Conservation (phyloP, 2,329 filamentous ascomycete genomes). For the Dothiorella sarmentorum region DNA sequence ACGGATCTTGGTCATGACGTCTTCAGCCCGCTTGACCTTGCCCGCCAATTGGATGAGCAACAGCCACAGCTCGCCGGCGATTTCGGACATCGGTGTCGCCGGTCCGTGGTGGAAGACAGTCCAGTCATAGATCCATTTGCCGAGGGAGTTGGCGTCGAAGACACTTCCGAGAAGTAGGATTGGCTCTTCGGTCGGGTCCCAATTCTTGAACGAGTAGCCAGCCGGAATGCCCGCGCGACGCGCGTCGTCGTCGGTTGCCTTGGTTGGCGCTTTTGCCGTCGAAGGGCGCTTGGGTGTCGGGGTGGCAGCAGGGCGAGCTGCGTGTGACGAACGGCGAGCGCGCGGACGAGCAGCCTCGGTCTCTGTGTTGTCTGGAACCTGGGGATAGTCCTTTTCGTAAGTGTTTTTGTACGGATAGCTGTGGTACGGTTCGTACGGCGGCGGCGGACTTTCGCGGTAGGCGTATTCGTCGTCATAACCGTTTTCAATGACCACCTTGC, state of each 20-base stretch:
- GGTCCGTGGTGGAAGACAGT: slow-evolving; percentile 87
- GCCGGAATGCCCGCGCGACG: slow-evolving; percentile 67
- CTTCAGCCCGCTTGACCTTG: slow-evolving; percentile 88
- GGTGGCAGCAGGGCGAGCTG: slow-evolving; percentile 43
- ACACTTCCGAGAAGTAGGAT: slow-evolving; percentile 93
- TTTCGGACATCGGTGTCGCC: slow-evolving; percentile 77
- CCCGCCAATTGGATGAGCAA: slow-evolving; percentile 89
- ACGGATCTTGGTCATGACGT: slow-evolving; percentile 69
- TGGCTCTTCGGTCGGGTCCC: slow-evolving; percentile 91
- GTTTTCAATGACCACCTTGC: slow-evolving; percentile 56
- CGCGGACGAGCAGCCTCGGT: slow-evolving; percentile 45
- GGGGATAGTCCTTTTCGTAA: slow-evolving; percentile 50
- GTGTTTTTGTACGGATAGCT: slow-evolving; percentile 49
- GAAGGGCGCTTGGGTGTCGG: slow-evolving; percentile 36
- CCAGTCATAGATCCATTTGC: slow-evolving; percentile 99
- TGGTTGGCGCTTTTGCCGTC: slow-evolving; percentile 33
- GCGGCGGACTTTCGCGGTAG: slow-evolving; percentile 44
- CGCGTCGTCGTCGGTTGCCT: slow-evolving; percentile 62
- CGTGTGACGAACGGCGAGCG: slow-evolving; percentile 54
- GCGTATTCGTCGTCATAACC: slow-evolving; percentile 45
- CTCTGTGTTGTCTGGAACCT: slow-evolving; percentile 46
- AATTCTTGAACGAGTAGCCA: slow-evolving; percentile 96
- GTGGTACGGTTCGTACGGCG: slow-evolving; percentile 52
- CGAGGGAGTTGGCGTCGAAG: slow-evolving; percentile 94
- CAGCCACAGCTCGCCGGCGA: slow-evolving; percentile 93